Evolutionary conservation across 208 protist genomes (phyloP).

Genomic region (Trypanosoma lewisi): DNA sequence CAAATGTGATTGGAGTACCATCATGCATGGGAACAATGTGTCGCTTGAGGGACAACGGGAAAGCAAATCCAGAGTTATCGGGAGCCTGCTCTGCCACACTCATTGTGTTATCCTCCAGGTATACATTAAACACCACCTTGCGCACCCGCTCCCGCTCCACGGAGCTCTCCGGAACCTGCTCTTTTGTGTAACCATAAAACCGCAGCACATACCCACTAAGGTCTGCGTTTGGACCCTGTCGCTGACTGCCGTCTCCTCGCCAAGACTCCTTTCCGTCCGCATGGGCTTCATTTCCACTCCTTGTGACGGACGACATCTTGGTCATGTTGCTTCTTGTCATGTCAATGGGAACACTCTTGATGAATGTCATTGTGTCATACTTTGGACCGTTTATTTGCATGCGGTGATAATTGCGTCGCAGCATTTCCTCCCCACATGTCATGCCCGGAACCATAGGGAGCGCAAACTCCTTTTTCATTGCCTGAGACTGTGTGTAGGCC

Average conservation of each 20-base stretch:
- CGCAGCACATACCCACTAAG: conserved; percentile 84
- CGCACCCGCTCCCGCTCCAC: conserved; percentile 91
- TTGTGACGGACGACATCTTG: conserved; percentile 28
- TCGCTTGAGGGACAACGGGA: conserved; percentile 91
- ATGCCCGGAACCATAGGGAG: conserved; percentile 90
- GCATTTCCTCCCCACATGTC: conserved; percentile 87
- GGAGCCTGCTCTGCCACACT: conserved; percentile 90
- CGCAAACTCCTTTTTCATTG: conserved; percentile 87
- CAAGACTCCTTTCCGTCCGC: conserved; percentile 5
- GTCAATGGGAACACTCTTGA: conserved; percentile 61
- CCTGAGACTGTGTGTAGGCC: conserved; percentile 73
- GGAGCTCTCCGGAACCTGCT: conserved; percentile 93
- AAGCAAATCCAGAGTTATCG: conserved; percentile 95
- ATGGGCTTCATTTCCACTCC: conserved; percentile 18
- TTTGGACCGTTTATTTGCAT: conserved; percentile 55
- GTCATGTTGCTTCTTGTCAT: conserved; percentile 29
- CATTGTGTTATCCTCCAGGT: conserved; percentile 96
- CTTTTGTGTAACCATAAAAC: conserved; percentile 95
- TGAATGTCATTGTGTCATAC: conserved; percentile 41
- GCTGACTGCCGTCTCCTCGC: conserved; percentile 3
- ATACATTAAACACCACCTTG: conserved; percentile 90
- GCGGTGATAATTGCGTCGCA: conserved; percentile 87
- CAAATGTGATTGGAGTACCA: conserved; percentile 72
- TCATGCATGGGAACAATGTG: conserved; percentile 83
- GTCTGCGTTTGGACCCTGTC: conserved; percentile 26